Conservation (phyloP, 2,329 filamentous ascomycete species). For the Cercospora sp. region DNA sequence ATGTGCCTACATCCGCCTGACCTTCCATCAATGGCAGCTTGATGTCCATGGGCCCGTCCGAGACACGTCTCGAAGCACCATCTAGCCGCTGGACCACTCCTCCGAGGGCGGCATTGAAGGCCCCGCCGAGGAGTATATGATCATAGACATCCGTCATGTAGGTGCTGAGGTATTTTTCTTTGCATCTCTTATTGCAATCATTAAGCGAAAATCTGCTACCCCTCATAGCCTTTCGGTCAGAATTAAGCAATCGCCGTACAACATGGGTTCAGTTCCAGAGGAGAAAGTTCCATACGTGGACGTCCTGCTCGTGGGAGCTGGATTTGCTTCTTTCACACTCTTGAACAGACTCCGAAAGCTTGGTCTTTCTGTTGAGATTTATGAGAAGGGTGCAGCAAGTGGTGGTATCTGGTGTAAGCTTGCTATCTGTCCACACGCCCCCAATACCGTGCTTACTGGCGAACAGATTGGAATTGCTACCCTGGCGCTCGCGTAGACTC, state of each 20-base stretch:
- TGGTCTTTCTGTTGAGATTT: constrained; percentile 37
- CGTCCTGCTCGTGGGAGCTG: constrained; percentile 27
- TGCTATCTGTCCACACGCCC: background rate
- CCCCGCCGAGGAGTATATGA: constrained; percentile 18
- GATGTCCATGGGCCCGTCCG: constrained; percentile 1
- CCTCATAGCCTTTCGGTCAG: constrained; percentile 18
- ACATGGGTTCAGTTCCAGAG: constrained; percentile 33
- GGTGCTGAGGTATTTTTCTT: background rate
- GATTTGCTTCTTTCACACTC: constrained; percentile 26
- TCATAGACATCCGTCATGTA: background rate
- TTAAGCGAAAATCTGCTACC: constrained; percentile 21
- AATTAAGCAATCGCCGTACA: constrained; percentile 24
- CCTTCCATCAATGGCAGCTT: constrained; percentile 13
- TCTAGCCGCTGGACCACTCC: constrained; percentile 8
- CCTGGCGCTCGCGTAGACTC: constrained; percentile 49
- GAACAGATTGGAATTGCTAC: constrained; percentile 32
- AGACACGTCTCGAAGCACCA: constrained; percentile 15
- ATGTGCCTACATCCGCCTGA: constrained; percentile 14
- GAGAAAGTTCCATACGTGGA: constrained; percentile 29
- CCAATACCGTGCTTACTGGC: background rate
- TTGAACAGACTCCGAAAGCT: constrained; percentile 38
- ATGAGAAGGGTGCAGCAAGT: constrained; percentile 39
- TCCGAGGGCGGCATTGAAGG: constrained; percentile 2
- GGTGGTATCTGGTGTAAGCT: constrained; percentile 40
- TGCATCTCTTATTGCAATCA: constrained; percentile 14